phyloP scores from a whole-genome alignment of 2,329 filamentous ascomycete species.

The Cytospora mali region DNA sequence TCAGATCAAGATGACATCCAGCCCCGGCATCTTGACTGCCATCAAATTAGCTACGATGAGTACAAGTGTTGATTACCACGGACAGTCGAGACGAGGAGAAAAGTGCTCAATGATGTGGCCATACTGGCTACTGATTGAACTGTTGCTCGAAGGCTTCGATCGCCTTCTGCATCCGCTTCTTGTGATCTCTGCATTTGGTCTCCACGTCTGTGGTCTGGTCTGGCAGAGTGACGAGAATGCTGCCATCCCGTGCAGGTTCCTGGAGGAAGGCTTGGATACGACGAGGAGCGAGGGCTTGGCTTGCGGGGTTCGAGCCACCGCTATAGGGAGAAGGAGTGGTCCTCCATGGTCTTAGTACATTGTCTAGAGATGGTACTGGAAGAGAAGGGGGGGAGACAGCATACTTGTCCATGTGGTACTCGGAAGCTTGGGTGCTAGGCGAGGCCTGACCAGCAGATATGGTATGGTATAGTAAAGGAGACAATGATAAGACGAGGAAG shows the following conservation, averaged over 20 bases:
- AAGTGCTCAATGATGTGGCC: background rate
- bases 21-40: background rate
- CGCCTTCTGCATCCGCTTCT: background rate
- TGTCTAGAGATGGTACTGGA: no score
- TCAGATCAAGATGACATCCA: background rate
- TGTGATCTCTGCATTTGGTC: background rate
- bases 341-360: background rate
- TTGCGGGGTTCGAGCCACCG: background rate
- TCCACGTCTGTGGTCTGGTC: background rate
- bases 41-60: background rate
- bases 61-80: background rate
- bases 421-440: background rate
- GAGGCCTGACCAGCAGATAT: background rate
- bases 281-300: background rate
- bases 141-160: background rate
- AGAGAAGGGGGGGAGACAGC: background rate
- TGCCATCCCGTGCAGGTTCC: constrained; percentile 4
- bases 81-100: background rate
- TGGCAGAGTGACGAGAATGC: background rate
- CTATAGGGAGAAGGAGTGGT: background rate
- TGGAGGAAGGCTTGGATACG: background rate
- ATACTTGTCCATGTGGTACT: background rate
- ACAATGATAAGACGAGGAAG: background rate
- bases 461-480: background rate
- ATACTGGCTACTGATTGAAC: background rate